A percentile compares a stretch with the other conserved stretches of the same genome.
Evolutionary conservation across 23 red algal species (phyloP).

Genomic region (Gracilaria gracilis): DNA sequence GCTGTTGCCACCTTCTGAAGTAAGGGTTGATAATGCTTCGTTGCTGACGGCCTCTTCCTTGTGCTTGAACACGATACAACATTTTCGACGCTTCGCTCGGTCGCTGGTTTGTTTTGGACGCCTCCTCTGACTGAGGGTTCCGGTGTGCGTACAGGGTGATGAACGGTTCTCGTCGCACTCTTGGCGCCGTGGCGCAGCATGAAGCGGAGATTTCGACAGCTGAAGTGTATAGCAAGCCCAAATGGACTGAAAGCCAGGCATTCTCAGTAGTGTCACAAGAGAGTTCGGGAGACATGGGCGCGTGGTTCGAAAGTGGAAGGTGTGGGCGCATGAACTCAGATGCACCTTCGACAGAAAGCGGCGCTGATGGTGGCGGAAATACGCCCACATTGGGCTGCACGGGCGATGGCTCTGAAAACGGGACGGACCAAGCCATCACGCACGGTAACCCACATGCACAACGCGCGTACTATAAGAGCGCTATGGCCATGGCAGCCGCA

Average conservation of each 20-base stretch:
- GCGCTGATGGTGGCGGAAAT: not conserved
- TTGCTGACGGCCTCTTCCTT: not conserved
- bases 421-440: not conserved
- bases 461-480: too few relatives aligned
- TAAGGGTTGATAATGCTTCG: not conserved
- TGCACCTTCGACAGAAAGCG: not conserved
- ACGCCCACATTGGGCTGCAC: too few relatives aligned
- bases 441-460: not conserved
- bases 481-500: too few relatives aligned
- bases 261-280: conserved; percentile 21
- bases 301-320: not conserved
- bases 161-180: not conserved
- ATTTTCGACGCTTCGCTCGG: not conserved
- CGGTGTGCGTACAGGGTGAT: not conserved
- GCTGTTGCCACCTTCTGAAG: too few relatives aligned
- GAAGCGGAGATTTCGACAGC: not conserved
- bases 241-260: not conserved
- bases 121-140: too few relatives aligned
- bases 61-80: not conserved
- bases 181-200: not conserved
- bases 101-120: too few relatives aligned
- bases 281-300: not conserved
- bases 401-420: too few relatives aligned
- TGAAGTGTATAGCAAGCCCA: not conserved
- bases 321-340: not conserved